Percentiles rank a stretch among this genome's conserved stretches.
Conservation (phyloP, 768 basidiomycete species). For the Suillus placidus region DNA sequence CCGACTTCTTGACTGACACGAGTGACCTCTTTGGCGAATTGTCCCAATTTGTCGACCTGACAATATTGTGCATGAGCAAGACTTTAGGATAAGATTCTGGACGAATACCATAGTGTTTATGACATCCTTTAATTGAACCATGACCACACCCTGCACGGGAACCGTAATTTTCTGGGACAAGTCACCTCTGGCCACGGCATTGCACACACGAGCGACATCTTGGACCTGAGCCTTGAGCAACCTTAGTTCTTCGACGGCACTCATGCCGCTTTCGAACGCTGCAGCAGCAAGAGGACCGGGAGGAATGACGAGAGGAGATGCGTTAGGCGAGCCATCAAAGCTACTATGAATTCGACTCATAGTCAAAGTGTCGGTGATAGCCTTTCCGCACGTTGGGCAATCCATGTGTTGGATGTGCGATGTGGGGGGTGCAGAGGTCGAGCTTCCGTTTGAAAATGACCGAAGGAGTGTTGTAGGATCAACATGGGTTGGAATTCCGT, state of each 20-base stretch:
- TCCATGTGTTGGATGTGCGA: conserved; percentile 42
- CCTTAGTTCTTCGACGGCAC: conserved; percentile 75
- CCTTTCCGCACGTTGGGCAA: conserved; percentile 61
- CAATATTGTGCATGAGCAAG: not conserved
- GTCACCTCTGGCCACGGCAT: conserved; percentile 77
- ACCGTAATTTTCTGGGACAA: conserved; percentile 80
- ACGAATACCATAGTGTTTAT: conserved; percentile 64
- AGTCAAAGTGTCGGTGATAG: conserved; percentile 46
- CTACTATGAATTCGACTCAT: conserved; percentile 32
- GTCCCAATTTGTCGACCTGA: conserved; percentile 71
- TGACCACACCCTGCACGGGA: conserved; percentile 74
- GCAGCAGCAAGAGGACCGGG: conserved; percentile 60
- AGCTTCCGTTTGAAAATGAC: conserved; percentile 33
- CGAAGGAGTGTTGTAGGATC: conserved; percentile 38
- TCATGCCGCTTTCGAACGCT: conserved; percentile 62
- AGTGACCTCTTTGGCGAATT: conserved; percentile 91
- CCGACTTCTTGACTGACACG: conserved; percentile 85
- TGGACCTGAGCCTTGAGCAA: conserved; percentile 85
- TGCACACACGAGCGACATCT: conserved; percentile 78
- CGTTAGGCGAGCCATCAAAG: conserved; percentile 32
- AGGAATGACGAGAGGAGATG: conserved; percentile 49
- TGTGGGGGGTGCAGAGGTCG: conserved; percentile 49
- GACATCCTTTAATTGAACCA: conserved; percentile 80
- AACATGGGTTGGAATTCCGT: conserved; percentile 45
- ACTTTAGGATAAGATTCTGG: conserved; percentile 7